phyloP scores from a whole-genome alignment of 805 yeast genomes.

The Alloascoidea africana region DNA sequence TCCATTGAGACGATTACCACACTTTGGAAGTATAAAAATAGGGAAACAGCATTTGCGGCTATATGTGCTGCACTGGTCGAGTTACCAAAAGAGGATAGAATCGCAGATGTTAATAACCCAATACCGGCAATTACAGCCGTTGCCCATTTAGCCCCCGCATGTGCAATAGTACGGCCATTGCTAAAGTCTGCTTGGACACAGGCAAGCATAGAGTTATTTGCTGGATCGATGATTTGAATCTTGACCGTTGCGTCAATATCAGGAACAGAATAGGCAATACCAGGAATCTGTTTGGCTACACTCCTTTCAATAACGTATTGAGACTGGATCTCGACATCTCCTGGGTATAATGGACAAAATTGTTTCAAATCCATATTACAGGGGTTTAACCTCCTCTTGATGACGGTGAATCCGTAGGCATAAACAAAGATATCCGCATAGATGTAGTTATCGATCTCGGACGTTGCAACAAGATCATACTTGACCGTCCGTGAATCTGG shows the following conservation, averaged over 20 bases:
- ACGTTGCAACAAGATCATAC: constrained; percentile 54
- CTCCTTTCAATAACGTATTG: constrained; percentile 33
- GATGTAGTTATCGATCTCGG: constrained; percentile 53
- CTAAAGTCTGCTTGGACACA: constrained; percentile 65
- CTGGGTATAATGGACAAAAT: constrained; percentile 82
- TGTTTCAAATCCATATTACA: constrained; percentile 46
- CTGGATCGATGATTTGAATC: constrained; percentile 28
- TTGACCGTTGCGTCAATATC: constrained; percentile 72
- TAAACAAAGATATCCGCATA: constrained; percentile 58
- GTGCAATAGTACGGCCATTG: constrained; percentile 72
- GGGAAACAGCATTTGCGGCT: constrained; percentile 72
- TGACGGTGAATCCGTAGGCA: constrained; percentile 74
- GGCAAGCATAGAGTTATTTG: constrained; percentile 32
- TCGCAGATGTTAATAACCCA: constrained; percentile 71
- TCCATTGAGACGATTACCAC: constrained; percentile 76
- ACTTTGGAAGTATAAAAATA: constrained; percentile 79
- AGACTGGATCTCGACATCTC: constrained; percentile 62
- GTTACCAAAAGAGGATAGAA: constrained; percentile 74
- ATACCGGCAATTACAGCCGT: constrained; percentile 83
- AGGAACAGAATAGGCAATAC: constrained; percentile 75
- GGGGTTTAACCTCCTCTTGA: constrained; percentile 39
- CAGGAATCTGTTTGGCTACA: constrained; percentile 52
- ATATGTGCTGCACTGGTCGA: constrained; percentile 83
- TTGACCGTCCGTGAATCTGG: constrained; percentile 56
- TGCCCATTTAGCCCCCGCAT: constrained; percentile 80